These are phyloP conservation scores for Termitomyces sp. DNA, from an alignment of 768 basidiomycete species.

Conservation along the genomic window DNA sequence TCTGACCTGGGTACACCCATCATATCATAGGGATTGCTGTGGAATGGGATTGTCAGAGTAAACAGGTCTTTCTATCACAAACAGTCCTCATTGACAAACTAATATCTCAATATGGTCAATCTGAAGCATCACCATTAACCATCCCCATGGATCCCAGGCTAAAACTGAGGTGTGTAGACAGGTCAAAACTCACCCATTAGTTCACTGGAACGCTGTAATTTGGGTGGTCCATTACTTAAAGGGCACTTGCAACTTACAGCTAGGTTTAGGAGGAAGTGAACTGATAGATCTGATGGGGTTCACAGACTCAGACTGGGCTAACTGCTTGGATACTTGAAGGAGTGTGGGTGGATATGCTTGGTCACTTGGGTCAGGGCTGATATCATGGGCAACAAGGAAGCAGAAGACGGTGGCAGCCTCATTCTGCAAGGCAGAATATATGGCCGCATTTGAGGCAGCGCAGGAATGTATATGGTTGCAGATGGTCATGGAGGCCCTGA, in stretches of 20 bases:
- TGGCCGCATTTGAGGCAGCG: neutral
- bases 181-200: too few relatives aligned
- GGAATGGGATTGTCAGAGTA: neutral
- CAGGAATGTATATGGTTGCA: neutral
- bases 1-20: neutral
- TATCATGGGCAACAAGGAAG: neutral
- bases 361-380: neutral
- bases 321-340: neutral
- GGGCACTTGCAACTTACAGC: neutral
- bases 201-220: neutral
- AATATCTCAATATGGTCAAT: neutral
- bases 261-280: neutral
- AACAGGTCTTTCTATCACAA: neutral
- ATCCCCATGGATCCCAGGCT: too few relatives aligned
- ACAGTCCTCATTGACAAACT: too few relatives aligned
- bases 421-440: neutral
- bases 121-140: neutral
- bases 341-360: neutral
- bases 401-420: neutral
- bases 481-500: neutral
- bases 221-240: neutral
- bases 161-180: too few relatives aligned
- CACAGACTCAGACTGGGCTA: too few relatives aligned
- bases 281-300: neutral
- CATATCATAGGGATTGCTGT: neutral